phyloP scores from a whole-genome alignment of 2,329 filamentous ascomycete species.

The Thermoascus crustaceus region DNA sequence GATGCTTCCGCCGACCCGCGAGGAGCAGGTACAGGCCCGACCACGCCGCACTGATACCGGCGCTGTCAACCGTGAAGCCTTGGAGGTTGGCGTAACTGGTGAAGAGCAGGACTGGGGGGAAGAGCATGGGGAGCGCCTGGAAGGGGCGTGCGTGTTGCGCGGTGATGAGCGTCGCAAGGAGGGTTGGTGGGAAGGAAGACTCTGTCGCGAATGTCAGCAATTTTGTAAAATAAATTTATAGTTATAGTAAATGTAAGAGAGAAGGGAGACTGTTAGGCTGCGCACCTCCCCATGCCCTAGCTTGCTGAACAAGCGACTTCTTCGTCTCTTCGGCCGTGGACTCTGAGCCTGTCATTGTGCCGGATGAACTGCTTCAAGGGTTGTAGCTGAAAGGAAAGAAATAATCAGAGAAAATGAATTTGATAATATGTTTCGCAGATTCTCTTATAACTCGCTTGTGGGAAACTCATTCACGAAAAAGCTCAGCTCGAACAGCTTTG shows the following conservation, averaged over 20 bases:
- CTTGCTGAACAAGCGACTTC: slow-evolving; percentile 30
- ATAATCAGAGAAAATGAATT: too few species aligned
- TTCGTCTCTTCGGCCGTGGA: slow-evolving; percentile 27
- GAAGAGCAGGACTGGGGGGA: slow-evolving; percentile 58
- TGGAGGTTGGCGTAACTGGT: slow-evolving; percentile 58
- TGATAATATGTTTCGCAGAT: too few species aligned
- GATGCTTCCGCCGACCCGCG: slow-evolving; percentile 48
- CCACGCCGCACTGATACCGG: slow-evolving; percentile 57
- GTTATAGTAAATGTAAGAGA: background rate
- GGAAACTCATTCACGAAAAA: too few species aligned
- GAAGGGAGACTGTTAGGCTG: background rate
- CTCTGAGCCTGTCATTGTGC: slow-evolving; percentile 20
- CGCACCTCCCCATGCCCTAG: slow-evolving; percentile 38
- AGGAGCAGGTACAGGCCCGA: slow-evolving; percentile 58
- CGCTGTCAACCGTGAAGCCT: slow-evolving; percentile 54
- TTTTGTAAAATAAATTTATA: background rate
- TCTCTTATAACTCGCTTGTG: too few species aligned
- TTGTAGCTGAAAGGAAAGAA: background rate
- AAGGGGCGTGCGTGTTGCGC: slow-evolving; percentile 60
- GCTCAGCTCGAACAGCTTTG: too few species aligned
- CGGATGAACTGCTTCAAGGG: slow-evolving; percentile 2
- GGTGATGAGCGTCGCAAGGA: slow-evolving; percentile 58
- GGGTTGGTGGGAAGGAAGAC: slow-evolving; percentile 55
- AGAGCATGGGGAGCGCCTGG: slow-evolving; percentile 57
- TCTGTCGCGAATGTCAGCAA: slow-evolving; percentile 37